Evolutionary conservation across 2,329 filamentous ascomycete species (phyloP).

Genomic region (Xylariales sp.): DNA sequence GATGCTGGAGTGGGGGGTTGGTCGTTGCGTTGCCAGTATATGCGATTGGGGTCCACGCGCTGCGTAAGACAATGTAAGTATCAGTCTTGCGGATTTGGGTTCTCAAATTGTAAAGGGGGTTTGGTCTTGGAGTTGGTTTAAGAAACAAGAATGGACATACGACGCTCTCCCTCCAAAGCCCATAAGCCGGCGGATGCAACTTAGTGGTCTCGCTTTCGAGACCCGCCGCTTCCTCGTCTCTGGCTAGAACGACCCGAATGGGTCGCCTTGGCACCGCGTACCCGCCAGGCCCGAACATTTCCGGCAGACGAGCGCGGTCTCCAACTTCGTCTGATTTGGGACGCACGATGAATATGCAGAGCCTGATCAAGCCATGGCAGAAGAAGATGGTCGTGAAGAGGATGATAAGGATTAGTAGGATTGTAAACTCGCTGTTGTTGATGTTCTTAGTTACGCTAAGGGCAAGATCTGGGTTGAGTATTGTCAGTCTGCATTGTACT

Average conservation of each 20-base stretch:
- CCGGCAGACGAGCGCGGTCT: slow-evolving; percentile 23
- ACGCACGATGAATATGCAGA: slow-evolving; percentile 61
- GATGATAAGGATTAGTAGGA: slow-evolving; percentile 75
- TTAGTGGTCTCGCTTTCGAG: slow-evolving; percentile 51
- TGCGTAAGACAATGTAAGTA: too few species aligned
- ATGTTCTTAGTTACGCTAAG: slow-evolving; percentile 63
- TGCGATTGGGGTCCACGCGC: slow-evolving; percentile 73
- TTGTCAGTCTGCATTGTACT: background rate
- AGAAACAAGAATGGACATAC: slow-evolving; percentile 45
- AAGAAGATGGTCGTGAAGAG: slow-evolving; percentile 73
- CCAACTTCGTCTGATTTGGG: slow-evolving; percentile 24
- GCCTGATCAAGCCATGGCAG: slow-evolving; percentile 69
- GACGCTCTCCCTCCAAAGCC: slow-evolving; percentile 77
- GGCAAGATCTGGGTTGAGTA: slow-evolving; percentile 58
- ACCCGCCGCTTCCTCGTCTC: slow-evolving; percentile 66
- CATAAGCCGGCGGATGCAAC: slow-evolving; percentile 75
- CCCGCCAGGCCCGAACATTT: slow-evolving; percentile 52
- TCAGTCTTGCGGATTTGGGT: too few species aligned
- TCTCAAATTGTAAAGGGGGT: too few species aligned
- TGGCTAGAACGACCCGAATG: slow-evolving; percentile 70
- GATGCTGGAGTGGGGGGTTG: slow-evolving; percentile 23
- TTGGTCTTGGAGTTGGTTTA: too few species aligned
- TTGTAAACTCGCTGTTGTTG: slow-evolving; percentile 66
- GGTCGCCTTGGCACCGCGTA: slow-evolving; percentile 68
- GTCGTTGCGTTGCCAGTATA: slow-evolving; percentile 73